Evolutionary conservation across 768 basidiomycete species (phyloP).

Genomic region (Lentinula sp.): DNA sequence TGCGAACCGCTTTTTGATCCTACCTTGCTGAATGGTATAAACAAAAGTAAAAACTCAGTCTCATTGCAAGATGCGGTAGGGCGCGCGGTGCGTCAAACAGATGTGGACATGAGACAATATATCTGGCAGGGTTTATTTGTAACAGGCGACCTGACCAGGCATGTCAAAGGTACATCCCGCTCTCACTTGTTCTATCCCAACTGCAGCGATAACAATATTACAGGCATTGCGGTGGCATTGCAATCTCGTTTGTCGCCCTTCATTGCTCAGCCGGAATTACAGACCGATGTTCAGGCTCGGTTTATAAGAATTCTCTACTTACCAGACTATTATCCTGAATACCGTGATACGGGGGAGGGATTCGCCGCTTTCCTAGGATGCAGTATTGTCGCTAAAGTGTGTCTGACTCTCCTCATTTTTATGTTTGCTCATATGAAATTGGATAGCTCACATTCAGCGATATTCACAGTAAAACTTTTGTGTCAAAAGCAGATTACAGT

Average conservation of each 20-base stretch:
- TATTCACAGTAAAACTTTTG: slow-evolving; percentile 56
- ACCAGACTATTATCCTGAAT: slow-evolving; percentile 91
- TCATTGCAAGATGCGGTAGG: slow-evolving; percentile 67
- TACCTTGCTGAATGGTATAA: slow-evolving; percentile 39
- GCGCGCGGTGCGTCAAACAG: slow-evolving; percentile 52
- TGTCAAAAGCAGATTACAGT: slow-evolving; percentile 75
- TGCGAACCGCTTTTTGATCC: slow-evolving; percentile 89
- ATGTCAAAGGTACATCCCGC: slow-evolving; percentile 56
- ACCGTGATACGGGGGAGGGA: slow-evolving; percentile 78
- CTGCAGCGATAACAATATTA: background rate
- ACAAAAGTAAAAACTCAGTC: slow-evolving; percentile 1
- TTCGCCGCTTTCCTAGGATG: slow-evolving; percentile 76
- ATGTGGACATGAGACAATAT: slow-evolving; percentile 60
- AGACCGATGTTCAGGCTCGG: slow-evolving; percentile 69
- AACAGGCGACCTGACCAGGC: slow-evolving; percentile 68
- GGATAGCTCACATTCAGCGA: slow-evolving; percentile 72
- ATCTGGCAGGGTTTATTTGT: slow-evolving; percentile 79
- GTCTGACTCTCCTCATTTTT: slow-evolving; percentile 6
- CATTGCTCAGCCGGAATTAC: slow-evolving; percentile 56
- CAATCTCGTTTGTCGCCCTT: slow-evolving; percentile 66
- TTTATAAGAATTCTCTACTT: slow-evolving; percentile 55
- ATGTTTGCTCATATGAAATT: slow-evolving; percentile 4
- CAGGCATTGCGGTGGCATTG: slow-evolving; percentile 62
- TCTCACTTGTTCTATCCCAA: background rate
- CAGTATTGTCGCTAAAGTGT: slow-evolving; percentile 81